Percentiles rank a stretch among this genome's conserved stretches.
Evolutionary conservation across 257 asterid species (phyloP).

Genomic region (Fraxinus anomala): DNA sequence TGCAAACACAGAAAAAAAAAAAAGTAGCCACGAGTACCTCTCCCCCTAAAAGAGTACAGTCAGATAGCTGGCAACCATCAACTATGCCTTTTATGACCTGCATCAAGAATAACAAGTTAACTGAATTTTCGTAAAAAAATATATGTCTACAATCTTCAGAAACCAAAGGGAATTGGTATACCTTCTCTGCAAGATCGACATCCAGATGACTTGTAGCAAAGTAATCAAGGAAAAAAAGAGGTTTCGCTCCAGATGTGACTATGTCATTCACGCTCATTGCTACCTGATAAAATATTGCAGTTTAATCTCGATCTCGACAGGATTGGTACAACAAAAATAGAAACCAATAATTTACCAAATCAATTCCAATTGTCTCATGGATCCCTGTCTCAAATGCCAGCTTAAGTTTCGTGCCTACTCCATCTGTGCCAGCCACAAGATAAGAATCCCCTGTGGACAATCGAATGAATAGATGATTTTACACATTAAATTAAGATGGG

Average conservation of each 20-base stretch:
- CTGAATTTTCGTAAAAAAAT: background rate
- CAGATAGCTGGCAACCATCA: conserved; percentile 86
- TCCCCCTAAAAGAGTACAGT: conserved; percentile 88
- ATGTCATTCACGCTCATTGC: conserved; percentile 99
- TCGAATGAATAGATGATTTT: conserved; percentile 3
- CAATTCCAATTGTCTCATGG: conserved; percentile 94
- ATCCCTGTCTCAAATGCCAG: conserved; percentile 95
- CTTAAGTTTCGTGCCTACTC: conserved; percentile 94
- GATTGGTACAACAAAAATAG: background rate
- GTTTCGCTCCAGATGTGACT: conserved; percentile 96
- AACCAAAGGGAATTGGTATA: conserved; percentile 17
- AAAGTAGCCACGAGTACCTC: conserved; percentile 52
- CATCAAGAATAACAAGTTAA: conserved; percentile 26
- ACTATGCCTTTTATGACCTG: conserved; percentile 97
- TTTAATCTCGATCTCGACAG: conserved; percentile 19
- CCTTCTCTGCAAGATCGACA: conserved; percentile 97
- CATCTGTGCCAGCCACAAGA: conserved; percentile 97
- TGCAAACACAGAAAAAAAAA: background rate
- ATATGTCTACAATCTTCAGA: background rate
- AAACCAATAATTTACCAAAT: conserved; percentile 55
- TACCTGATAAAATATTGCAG: conserved; percentile 49
- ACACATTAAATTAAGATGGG: background rate
- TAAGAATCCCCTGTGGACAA: conserved; percentile 71
- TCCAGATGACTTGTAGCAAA: conserved; percentile 88
- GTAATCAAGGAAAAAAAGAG: conserved; percentile 94